A percentile compares a stretch with the other conserved stretches of the same genome.
Conservation (phyloP, 768 basidiomycete genomes). For the Tulasnella sp. region DNA sequence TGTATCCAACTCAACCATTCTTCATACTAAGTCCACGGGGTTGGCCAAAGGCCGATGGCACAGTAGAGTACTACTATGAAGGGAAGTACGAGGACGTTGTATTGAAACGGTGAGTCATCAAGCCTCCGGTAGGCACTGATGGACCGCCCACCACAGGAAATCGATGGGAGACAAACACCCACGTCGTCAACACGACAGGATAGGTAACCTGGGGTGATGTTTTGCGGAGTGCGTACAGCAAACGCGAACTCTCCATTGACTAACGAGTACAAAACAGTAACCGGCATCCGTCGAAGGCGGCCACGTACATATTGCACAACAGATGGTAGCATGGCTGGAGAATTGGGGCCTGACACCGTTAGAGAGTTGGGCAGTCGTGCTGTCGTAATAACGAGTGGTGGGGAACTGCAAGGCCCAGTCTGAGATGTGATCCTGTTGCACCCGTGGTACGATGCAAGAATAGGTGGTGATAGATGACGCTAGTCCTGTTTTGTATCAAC, state of each 20-base stretch:
- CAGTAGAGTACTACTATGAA: conserved; percentile 34
- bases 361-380: conserved; percentile 20
- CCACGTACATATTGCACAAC: conserved; percentile 36
- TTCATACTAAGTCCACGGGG: conserved; percentile 49
- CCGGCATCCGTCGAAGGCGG: conserved; percentile 38
- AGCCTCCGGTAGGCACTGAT: background rate
- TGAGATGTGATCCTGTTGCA: too few species aligned
- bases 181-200: conserved; percentile 43
- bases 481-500: too few species aligned
- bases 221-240: background rate
- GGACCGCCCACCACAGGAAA: conserved; percentile 24
- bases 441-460: too few species aligned
- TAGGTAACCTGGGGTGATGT: conserved; percentile 41
- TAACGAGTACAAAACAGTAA: conserved; percentile 27
- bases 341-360: conserved; percentile 34
- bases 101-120: background rate
- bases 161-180: conserved; percentile 37
- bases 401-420: background rate
- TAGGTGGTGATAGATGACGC: too few species aligned
- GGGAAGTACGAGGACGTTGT: conserved; percentile 37
- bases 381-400: background rate
- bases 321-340: conserved; percentile 36
- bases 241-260: background rate
- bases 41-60: conserved; percentile 42
- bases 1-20: conserved; percentile 36